Conservation (phyloP, 768 basidiomycete genomes). For the Tulasnella sp. region DNA sequence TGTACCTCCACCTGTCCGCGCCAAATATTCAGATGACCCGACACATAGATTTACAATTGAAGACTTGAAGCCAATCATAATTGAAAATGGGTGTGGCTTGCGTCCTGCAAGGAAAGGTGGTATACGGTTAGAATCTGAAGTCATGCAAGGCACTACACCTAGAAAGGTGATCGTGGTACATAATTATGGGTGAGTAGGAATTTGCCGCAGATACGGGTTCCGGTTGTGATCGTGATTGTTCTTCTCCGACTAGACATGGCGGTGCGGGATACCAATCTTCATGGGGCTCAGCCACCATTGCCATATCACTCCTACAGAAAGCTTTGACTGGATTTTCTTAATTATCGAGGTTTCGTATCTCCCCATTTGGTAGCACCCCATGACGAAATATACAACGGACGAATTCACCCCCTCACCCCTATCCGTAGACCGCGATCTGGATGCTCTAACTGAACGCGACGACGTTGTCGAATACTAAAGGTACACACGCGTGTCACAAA, state of each 20-base stretch:
- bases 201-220: background rate
- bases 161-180: slow-evolving; percentile 40
- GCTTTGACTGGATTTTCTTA: background rate
- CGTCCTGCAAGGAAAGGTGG: slow-evolving; percentile 59
- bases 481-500: no score
- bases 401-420: no score
- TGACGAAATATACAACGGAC: no score
- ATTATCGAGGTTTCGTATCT: no score
- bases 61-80: slow-evolving; percentile 30
- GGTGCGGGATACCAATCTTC: slow-evolving; percentile 53
- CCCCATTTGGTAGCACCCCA: no score
- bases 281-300: slow-evolving; percentile 49
- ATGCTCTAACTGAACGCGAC: no score
- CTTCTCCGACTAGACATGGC: slow-evolving; percentile 34
- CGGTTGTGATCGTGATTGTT: background rate
- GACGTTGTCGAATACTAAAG: no score
- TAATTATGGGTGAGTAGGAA: slow-evolving; percentile 47
- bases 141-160: slow-evolving; percentile 22
- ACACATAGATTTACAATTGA: slow-evolving; percentile 25
- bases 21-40: slow-evolving; percentile 4
- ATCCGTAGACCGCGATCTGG: no score
- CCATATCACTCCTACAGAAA: slow-evolving; percentile 18
- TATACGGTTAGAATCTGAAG: slow-evolving; percentile 42
- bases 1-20: slow-evolving; percentile 13
- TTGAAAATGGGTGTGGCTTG: slow-evolving; percentile 44